Conservation (phyloP, 2,329 filamentous ascomycete species). For the Trichoderma endophyticum region DNA sequence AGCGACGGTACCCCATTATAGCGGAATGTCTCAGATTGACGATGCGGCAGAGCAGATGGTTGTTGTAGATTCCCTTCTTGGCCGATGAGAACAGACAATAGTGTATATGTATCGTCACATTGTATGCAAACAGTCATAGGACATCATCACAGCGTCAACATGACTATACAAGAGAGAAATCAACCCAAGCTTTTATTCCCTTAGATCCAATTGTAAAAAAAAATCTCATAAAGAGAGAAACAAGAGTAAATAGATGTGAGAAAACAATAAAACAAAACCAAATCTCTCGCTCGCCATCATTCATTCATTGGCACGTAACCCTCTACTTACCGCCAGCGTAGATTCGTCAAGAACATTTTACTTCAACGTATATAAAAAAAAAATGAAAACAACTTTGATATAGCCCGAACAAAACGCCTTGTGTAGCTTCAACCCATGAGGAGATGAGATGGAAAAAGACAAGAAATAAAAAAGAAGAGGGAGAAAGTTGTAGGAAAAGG, state of each 20-base stretch:
- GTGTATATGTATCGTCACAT: not conserved
- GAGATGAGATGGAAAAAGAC: not conserved
- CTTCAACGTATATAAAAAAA: not conserved
- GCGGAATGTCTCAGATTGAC: not conserved
- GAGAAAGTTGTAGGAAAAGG: not conserved
- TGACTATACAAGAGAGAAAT: not conserved
- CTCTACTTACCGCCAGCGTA: not conserved
- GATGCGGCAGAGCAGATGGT: not conserved
- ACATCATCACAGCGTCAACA: not conserved
- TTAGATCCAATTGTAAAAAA: not conserved
- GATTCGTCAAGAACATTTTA: not conserved
- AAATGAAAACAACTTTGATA: not conserved
- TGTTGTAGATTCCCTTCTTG: not conserved
- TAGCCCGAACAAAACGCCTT: not conserved
- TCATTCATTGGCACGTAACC: conserved; percentile 1
- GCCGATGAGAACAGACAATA: not conserved
- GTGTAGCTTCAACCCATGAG: not conserved
- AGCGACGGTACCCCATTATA: not conserved
- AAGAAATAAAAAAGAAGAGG: not conserved
- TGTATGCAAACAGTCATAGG: not conserved
- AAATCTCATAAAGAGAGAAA: not conserved
- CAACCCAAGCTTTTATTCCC: conserved; percentile 10
- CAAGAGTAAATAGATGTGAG: not conserved
- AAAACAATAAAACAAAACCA: not conserved
- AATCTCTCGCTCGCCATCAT: conserved; percentile 1